Percentiles rank a stretch among this genome's conserved stretches.
Conservation (phyloP, 345 rosid genomes). For the Sapria himalayana region DNA sequence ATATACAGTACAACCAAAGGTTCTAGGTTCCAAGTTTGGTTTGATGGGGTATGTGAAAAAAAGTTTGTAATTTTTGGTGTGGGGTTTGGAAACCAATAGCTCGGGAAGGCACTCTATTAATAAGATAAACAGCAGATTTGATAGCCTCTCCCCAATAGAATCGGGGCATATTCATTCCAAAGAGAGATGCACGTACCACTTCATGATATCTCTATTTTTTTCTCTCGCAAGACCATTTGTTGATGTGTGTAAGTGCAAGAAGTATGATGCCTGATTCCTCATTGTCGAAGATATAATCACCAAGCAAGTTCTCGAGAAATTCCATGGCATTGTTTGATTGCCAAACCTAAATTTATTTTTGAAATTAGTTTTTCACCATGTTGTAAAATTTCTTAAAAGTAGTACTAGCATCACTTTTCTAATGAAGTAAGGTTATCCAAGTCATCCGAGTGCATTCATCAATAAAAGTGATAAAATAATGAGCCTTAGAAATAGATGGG, state of each 20-base stretch:
- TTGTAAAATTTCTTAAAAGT: neutral
- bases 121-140: neutral
- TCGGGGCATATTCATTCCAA: neutral
- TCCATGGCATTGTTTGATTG: neutral
- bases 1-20: constrained; percentile 2
- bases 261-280: neutral
- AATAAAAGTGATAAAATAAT: constrained; percentile 5
- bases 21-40: neutral
- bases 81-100: neutral
- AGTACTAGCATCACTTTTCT: constrained; percentile 1
- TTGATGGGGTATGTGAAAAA: neutral
- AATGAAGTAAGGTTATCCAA: neutral
- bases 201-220: neutral
- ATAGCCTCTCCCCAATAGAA: neutral
- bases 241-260: constrained; percentile 1
- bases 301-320: neutral
- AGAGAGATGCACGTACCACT: neutral
- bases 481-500: neutral
- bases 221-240: neutral
- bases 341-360: neutral
- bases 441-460: constrained; percentile 5
- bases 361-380: neutral
- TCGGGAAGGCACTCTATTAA: neutral
- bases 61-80: neutral
- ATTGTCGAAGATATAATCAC: neutral